Conservation (phyloP, 257 asterid species). For the Jaltomata sinuosa region DNA sequence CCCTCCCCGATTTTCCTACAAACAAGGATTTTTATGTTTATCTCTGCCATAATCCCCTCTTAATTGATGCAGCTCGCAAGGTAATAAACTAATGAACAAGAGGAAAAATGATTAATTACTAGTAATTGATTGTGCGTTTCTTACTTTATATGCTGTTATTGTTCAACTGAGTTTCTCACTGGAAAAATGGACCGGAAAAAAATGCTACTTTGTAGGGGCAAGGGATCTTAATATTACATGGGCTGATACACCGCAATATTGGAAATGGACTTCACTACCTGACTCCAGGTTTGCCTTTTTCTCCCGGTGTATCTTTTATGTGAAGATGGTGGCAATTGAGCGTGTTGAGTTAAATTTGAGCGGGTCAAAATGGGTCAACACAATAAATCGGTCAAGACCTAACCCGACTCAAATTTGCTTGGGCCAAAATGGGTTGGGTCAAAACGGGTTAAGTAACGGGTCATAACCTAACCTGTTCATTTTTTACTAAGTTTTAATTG, state of each 20-base stretch:
- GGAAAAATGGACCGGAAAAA: constrained; percentile 13
- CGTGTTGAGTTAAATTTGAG: too few relatives aligned
- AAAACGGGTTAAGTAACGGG: too few relatives aligned
- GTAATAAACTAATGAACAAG: not conserved
- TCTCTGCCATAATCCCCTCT: not conserved
- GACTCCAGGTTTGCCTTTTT: constrained; percentile 7
- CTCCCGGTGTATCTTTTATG: not conserved
- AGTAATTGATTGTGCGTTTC: not conserved
- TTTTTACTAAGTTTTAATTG: too few relatives aligned
- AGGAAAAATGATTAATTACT: too few relatives aligned
- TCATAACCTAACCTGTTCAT: too few relatives aligned
- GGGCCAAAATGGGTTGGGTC: too few relatives aligned
- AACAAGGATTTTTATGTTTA: not conserved
- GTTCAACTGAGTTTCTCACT: constrained; percentile 8
- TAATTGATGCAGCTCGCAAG: not conserved
- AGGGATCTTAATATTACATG: constrained; percentile 1
- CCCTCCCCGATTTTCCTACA: not conserved
- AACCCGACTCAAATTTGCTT: too few relatives aligned
- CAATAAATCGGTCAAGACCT: too few relatives aligned
- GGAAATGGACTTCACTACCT: constrained; percentile 2
- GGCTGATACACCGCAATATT: constrained; percentile 2
- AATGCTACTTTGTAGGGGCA: constrained; percentile 8
- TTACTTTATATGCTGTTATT: not conserved
- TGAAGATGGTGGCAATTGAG: too few relatives aligned
- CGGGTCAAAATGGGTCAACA: too few relatives aligned